Evolutionary conservation across 2,329 filamentous ascomycete species (phyloP).

Genomic region (Parasarocladium wereldwijsianum): DNA sequence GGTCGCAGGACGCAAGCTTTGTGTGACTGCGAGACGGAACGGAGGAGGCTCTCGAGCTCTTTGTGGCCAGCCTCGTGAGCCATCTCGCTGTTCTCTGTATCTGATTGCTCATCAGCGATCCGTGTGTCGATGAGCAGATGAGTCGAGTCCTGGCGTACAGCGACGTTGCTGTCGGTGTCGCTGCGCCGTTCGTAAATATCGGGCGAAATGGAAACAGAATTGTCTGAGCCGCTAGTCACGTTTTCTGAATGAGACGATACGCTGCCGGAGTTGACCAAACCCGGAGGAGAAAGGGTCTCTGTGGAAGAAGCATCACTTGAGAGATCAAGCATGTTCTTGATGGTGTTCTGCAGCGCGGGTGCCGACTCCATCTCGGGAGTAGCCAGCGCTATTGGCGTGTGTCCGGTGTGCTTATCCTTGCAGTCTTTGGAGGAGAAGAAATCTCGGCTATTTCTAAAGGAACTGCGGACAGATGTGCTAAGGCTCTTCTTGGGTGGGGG

Average conservation of each 20-base stretch:
- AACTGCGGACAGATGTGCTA: too few species aligned
- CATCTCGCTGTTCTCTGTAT: neutral
- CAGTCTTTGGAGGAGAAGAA: constrained; percentile 1
- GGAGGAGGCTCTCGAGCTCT: constrained; percentile 5
- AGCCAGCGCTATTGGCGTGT: neutral
- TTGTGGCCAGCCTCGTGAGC: constrained; percentile 1
- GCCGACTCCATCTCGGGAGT: constrained; percentile 1
- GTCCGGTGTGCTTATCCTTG: neutral
- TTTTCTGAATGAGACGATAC: too few species aligned
- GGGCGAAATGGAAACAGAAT: neutral
- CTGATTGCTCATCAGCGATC: too few species aligned
- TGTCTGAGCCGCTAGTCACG: constrained; percentile 2
- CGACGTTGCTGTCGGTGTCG: too few species aligned
- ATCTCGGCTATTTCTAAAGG: neutral
- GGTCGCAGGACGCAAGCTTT: constrained; percentile 4
- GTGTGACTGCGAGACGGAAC: constrained; percentile 3
- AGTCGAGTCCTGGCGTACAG: too few species aligned
- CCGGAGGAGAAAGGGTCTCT: constrained; percentile 1
- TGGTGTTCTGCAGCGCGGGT: neutral
- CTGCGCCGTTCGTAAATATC: neutral
- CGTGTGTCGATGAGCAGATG: too few species aligned
- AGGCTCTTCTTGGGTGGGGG: constrained; percentile 3
- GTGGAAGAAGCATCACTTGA: neutral
- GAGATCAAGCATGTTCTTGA: constrained; percentile 1
- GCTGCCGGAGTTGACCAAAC: constrained; percentile 1